phyloP scores from a whole-genome alignment of 2,329 filamentous ascomycete genomes.

The Talaromyces sp. region DNA sequence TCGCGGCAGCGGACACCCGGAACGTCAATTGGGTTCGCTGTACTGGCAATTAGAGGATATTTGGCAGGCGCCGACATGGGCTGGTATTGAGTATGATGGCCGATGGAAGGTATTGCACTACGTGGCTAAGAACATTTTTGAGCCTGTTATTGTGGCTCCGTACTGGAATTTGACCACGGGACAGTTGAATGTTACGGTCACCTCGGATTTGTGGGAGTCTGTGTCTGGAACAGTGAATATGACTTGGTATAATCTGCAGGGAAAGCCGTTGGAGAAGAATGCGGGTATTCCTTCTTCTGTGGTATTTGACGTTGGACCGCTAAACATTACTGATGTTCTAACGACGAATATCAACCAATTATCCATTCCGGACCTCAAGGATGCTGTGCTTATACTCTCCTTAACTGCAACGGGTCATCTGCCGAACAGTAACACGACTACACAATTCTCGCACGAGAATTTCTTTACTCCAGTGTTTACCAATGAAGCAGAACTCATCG shows the following conservation, averaged over 20 bases:
- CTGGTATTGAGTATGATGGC: constrained; percentile 60
- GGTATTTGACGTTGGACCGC: constrained; percentile 46
- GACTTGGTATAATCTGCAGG: constrained; percentile 52
- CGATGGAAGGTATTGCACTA: constrained; percentile 63
- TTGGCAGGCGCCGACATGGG: constrained; percentile 63
- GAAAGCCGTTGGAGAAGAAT: constrained; percentile 39
- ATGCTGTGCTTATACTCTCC: constrained; percentile 46
- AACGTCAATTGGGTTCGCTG: constrained; percentile 57
- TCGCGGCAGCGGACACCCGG: constrained; percentile 54
- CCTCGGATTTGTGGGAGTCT: constrained; percentile 55
- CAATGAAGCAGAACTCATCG: constrained; percentile 44
- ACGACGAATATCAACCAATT: constrained; percentile 37
- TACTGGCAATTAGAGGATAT: constrained; percentile 66
- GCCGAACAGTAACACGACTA: constrained; percentile 40
- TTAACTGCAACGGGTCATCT: constrained; percentile 45
- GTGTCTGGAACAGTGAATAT: constrained; percentile 47
- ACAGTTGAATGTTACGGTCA: constrained; percentile 53
- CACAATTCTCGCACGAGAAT: constrained; percentile 49
- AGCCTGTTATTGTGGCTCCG: constrained; percentile 57
- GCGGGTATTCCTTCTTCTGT: constrained; percentile 32
- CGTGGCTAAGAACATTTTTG: constrained; percentile 55
- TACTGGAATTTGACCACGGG: constrained; percentile 52
- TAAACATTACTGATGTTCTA: constrained; percentile 52
- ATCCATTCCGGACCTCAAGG: constrained; percentile 29
- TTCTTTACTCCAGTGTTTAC: constrained; percentile 50